Conservation (phyloP, 257 asterid species). For the Primulina eburnea region DNA sequence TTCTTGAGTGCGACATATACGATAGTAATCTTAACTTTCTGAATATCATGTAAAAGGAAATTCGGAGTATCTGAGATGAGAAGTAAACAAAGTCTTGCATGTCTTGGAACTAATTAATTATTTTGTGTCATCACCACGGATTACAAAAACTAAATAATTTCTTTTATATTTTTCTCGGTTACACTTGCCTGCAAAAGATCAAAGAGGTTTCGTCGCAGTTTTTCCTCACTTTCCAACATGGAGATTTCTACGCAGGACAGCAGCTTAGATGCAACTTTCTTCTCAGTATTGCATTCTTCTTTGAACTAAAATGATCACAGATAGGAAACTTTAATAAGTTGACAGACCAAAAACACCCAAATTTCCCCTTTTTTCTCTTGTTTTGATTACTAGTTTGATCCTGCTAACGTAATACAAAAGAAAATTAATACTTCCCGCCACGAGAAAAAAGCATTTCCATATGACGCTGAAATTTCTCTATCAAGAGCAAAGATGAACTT, state of each 20-base stretch:
- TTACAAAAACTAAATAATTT: not conserved
- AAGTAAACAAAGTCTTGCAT: slow-evolving; percentile 6
- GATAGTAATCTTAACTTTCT: not conserved
- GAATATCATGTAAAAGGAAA: not conserved
- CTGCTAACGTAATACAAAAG: not conserved
- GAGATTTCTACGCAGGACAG: slow-evolving; percentile 60
- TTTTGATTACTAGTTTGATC: not conserved
- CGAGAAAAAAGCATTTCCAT: not conserved
- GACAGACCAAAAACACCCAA: not conserved
- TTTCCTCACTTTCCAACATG: slow-evolving; percentile 65
- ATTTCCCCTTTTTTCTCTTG: not conserved
- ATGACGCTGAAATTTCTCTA: not conserved
- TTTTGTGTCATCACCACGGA: slow-evolving; percentile 5
- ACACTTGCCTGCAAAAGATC: slow-evolving; percentile 78
- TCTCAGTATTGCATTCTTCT: slow-evolving; percentile 85
- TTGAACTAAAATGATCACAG: slow-evolving; percentile 65
- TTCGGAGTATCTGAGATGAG: not conserved
- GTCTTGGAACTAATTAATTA: not conserved
- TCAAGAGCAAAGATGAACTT: not conserved
- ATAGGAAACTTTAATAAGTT: slow-evolving; percentile 11
- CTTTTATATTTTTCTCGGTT: not conserved
- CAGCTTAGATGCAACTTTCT: slow-evolving; percentile 73
- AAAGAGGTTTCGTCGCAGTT: slow-evolving; percentile 61
- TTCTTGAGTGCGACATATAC: not conserved
- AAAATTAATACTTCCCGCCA: not conserved